phyloP scores from a whole-genome alignment of 176 grass and related monocot genomes.

The Carex pumila region DNA sequence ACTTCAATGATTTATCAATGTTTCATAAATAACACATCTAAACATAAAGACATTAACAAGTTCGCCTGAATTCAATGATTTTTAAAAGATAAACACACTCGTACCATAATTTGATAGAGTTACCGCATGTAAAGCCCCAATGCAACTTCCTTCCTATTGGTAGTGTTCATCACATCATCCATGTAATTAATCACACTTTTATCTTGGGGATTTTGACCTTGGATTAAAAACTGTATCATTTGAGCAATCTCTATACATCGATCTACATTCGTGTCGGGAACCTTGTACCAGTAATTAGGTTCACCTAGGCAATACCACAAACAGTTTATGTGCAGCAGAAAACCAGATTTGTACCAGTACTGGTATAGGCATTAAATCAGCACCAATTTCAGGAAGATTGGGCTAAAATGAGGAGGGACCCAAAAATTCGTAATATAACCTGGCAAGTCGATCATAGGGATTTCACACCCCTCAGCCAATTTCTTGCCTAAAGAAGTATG shows the following conservation, averaged over 20 bases:
- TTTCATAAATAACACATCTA: neutral
- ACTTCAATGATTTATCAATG: neutral
- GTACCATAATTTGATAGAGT: neutral
- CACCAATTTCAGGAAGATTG: no score
- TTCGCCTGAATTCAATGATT: neutral
- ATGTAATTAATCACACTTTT: neutral
- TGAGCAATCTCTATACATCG: neutral
- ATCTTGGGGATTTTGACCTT: neutral
- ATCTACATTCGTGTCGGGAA: neutral
- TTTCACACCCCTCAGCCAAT: neutral
- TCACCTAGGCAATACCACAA: no score
- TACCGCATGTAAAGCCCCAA: neutral
- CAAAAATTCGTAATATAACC: neutral
- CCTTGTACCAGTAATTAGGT: no score
- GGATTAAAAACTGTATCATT: neutral
- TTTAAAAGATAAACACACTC: neutral
- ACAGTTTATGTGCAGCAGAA: no score
- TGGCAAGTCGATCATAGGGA: neutral
- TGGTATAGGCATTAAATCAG: no score
- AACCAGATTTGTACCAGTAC: no score
- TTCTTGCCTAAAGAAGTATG: neutral
- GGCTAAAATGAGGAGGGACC: no score
- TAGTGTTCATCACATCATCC: neutral
- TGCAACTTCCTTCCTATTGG: neutral
- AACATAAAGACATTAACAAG: neutral